Evolutionary conservation across 768 basidiomycete species (phyloP).

Genomic region (Collybia sp.): DNA sequence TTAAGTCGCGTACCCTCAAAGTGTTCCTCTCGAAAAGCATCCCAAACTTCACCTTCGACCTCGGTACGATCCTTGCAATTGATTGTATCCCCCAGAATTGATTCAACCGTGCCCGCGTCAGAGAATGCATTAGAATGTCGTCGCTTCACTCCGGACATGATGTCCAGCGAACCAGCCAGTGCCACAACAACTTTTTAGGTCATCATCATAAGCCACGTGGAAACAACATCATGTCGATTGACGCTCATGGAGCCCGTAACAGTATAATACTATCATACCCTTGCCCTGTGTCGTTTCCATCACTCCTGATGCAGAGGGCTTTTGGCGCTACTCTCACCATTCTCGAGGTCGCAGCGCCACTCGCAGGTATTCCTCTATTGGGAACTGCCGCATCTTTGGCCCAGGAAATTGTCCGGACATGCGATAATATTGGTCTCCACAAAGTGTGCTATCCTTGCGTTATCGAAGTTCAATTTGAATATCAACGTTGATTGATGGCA

Average conservation of each 20-base stretch:
- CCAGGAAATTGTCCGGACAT: constrained; percentile 38
- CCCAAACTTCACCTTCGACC: constrained; percentile 67
- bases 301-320: background rate
- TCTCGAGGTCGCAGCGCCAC: constrained; percentile 37
- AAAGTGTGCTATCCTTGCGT: constrained; percentile 34
- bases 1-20: constrained; percentile 53
- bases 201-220: too few relatives aligned
- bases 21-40: constrained; percentile 72
- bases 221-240: too few relatives aligned
- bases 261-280: background rate
- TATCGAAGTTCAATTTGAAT: background rate
- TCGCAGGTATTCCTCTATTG: constrained; percentile 41
- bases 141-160: constrained; percentile 41
- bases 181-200: too few relatives aligned
- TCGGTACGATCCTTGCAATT: constrained; percentile 23
- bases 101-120: constrained; percentile 9
- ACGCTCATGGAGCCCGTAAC: too few relatives aligned
- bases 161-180: background rate
- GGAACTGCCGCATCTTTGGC: constrained; percentile 37
- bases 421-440: constrained; percentile 40
- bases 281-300: too few relatives aligned
- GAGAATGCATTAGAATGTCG: constrained; percentile 38
- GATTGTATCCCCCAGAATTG: background rate
- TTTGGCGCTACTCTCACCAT: constrained; percentile 17
- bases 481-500: constrained; percentile 10